These are phyloP conservation scores for Phytophthora cryptogea DNA, from an alignment of 352 stramenopile genomes.

Conservation along the genomic window DNA sequence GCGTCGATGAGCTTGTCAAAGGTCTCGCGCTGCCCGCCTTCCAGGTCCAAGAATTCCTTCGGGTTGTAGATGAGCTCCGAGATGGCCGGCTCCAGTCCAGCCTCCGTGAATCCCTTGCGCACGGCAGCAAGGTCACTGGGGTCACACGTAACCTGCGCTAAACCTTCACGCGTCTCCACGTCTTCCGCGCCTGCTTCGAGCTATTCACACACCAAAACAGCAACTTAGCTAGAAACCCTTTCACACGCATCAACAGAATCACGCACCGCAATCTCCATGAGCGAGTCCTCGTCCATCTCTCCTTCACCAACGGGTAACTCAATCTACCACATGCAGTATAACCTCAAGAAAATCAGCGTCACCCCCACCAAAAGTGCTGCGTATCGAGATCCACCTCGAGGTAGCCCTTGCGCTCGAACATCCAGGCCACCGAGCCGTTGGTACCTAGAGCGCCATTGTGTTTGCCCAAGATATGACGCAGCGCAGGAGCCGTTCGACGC, in stretches of 20 bases:
- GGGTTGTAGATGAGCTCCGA: slow-evolving; percentile 83
- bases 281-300: slow-evolving; percentile 61
- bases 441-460: slow-evolving; percentile 65
- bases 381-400: slow-evolving; percentile 54
- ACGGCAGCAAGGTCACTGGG: slow-evolving; percentile 65
- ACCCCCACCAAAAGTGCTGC: background rate
- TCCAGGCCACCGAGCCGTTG: slow-evolving; percentile 83
- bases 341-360: background rate
- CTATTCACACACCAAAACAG: slow-evolving; percentile 26
- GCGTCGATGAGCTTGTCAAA: slow-evolving; percentile 83
- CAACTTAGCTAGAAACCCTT: background rate
- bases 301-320: slow-evolving; percentile 32
- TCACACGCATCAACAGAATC: background rate
- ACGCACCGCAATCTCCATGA: slow-evolving; percentile 76
- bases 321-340: slow-evolving; percentile 39
- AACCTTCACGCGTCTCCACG: slow-evolving; percentile 59
- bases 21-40: slow-evolving; percentile 47
- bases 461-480: slow-evolving; percentile 80
- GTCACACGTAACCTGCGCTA: slow-evolving; percentile 79
- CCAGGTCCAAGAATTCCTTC: slow-evolving; percentile 77
- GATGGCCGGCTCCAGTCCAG: slow-evolving; percentile 67
- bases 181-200: slow-evolving; percentile 76
- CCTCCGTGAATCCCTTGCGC: slow-evolving; percentile 54
- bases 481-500: slow-evolving; percentile 73
- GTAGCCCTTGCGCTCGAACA: slow-evolving; percentile 87